Percentiles rank a stretch among this genome's conserved stretches.
These are phyloP conservation scores for Heritiera fomes DNA, from an alignment of 345 rosid genomes.

Conservation along the genomic window DNA sequence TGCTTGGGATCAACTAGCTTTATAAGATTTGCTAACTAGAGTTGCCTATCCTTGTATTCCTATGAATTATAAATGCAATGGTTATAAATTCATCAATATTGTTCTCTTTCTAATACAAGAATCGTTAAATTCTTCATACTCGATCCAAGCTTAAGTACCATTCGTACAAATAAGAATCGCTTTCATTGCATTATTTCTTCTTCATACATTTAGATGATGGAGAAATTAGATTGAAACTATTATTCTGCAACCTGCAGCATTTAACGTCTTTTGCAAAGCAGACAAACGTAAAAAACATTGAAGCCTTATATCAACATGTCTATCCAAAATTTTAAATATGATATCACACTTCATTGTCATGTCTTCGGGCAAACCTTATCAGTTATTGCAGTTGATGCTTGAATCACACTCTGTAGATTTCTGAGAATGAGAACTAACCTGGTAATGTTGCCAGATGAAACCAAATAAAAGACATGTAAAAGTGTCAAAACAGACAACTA, in stretches of 20 bases:
- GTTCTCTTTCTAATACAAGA: background rate
- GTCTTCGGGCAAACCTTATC: too few species aligned
- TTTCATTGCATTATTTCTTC: too few species aligned
- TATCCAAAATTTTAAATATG: background rate
- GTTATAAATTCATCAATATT: background rate
- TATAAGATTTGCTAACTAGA: background rate
- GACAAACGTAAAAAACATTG: background rate
- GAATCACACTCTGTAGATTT: too few species aligned
- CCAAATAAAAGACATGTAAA: background rate
- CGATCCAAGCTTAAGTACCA: too few species aligned
- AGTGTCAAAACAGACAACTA: background rate
- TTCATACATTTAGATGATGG: too few species aligned
- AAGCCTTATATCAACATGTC: background rate
- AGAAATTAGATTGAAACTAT: background rate
- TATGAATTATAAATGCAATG: background rate
- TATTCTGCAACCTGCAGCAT: background rate
- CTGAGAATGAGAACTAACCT: too few species aligned
- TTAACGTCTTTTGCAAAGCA: background rate
- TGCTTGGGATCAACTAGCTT: background rate
- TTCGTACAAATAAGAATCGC: too few species aligned
- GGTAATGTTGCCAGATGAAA: background rate
- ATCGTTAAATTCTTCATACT: too few species aligned
- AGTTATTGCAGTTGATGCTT: too few species aligned
- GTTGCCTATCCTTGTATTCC: background rate
- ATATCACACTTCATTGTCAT: background rate